A percentile compares a stretch with the other conserved stretches of the same genome.
Conservation (phyloP, 371 early-diverging fungal genomes). For the Rhizopus microsporus region DNA sequence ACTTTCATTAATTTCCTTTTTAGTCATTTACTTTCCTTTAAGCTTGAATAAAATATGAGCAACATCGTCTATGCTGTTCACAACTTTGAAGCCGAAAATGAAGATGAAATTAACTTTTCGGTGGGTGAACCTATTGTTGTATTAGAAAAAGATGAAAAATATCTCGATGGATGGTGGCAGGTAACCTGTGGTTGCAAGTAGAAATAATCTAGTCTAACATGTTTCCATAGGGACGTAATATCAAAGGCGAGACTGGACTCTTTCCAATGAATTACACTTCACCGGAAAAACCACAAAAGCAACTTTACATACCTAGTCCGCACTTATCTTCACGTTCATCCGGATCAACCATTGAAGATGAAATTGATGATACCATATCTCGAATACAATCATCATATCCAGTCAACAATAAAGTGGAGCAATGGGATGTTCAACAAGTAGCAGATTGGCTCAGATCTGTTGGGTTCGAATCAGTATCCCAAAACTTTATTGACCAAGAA, state of each 20-base stretch:
- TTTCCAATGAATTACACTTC: constrained; percentile 76
- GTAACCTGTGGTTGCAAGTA: constrained; percentile 35
- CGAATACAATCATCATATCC: constrained; percentile 18
- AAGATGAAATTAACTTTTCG: constrained; percentile 75
- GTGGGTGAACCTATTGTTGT: constrained; percentile 74
- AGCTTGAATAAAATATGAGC: constrained; percentile 14
- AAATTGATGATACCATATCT: constrained; percentile 34
- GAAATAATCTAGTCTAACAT: background rate
- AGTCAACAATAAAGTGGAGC: constrained; percentile 22
- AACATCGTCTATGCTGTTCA: constrained; percentile 68
- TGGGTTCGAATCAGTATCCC: constrained; percentile 57
- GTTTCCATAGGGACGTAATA: constrained; percentile 48
- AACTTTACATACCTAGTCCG: constrained; percentile 17
- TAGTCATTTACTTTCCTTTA: constrained; percentile 1
- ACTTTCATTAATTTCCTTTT: constrained; percentile 2
- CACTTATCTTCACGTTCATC: constrained; percentile 24
- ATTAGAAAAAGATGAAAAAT: constrained; percentile 77
- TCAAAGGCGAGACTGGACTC: constrained; percentile 69
- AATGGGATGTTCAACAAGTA: constrained; percentile 44
- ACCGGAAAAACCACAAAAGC: constrained; percentile 29
- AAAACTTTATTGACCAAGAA: constrained; percentile 69
- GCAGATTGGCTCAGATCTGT: constrained; percentile 48
- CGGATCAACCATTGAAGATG: constrained; percentile 29
- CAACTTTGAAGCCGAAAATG: constrained; percentile 70
- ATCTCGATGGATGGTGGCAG: constrained; percentile 88